Conservation (phyloP, 2,329 filamentous ascomycete genomes). For the Trematosphaeria pertusa region DNA sequence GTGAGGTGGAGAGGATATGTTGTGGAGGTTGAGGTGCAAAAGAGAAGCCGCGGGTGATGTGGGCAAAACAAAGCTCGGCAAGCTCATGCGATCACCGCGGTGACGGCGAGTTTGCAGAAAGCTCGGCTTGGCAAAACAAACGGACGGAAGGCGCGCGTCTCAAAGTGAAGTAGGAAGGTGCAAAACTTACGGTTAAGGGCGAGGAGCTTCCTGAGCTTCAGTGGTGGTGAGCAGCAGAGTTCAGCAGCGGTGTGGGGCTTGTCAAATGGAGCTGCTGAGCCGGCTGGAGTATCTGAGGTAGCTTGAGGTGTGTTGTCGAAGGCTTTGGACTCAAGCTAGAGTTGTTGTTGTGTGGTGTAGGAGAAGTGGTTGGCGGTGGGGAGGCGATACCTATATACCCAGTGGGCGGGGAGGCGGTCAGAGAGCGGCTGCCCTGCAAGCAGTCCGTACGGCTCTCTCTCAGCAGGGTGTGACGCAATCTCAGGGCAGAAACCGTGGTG, state of each 20-base stretch:
- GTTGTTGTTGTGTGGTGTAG: conserved; percentile 24
- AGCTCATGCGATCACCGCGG: conserved; percentile 17
- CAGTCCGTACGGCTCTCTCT: too few species aligned
- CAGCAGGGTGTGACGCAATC: too few species aligned
- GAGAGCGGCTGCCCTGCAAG: too few species aligned
- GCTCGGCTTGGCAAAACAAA: conserved; percentile 6
- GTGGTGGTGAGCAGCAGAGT: conserved; percentile 20
- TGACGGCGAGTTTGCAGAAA: conserved; percentile 15
- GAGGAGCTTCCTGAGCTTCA: conserved; percentile 10
- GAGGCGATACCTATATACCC: conserved; percentile 24
- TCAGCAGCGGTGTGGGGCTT: conserved; percentile 21
- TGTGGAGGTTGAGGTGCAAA: conserved; percentile 9
- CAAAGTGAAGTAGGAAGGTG: background rate
- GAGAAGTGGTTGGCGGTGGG: conserved; percentile 15
- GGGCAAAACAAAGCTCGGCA: conserved; percentile 16
- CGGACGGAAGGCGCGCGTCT: conserved; percentile 11
- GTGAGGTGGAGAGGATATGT: conserved; percentile 1
- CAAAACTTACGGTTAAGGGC: conserved; percentile 11
- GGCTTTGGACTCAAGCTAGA: background rate
- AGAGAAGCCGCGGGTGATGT: conserved; percentile 4
- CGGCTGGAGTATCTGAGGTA: conserved; percentile 7
- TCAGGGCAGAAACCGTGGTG: too few species aligned
- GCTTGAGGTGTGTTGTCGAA: conserved; percentile 2
- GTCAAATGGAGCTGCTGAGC: conserved; percentile 5
- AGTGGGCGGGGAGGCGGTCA: too few species aligned